Percentiles rank a stretch among this genome's conserved stretches.
Conservation (phyloP, 2,329 filamentous ascomycete genomes). For the Alternaria brassicicola region DNA sequence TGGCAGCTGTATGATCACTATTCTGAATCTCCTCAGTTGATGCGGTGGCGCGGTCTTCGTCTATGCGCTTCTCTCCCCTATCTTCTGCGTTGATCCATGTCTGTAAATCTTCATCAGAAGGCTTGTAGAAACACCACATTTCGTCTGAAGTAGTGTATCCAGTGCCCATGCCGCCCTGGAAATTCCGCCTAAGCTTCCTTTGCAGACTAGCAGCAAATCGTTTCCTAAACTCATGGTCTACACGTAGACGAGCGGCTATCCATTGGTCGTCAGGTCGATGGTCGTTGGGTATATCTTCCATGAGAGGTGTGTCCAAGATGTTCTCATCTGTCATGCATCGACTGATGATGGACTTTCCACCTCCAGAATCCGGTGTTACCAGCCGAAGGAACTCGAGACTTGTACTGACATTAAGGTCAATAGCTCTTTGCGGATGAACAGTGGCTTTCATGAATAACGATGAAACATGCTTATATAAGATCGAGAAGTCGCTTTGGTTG, state of each 20-base stretch:
- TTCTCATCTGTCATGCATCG: constrained; percentile 61
- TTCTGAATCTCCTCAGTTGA: not conserved
- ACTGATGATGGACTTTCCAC: constrained; percentile 54
- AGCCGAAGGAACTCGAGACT: constrained; percentile 66
- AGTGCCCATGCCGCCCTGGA: constrained; percentile 44
- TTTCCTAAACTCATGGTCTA: constrained; percentile 63
- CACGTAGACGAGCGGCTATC: constrained; percentile 63
- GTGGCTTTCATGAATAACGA: constrained; percentile 66
- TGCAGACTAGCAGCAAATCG: constrained; percentile 56
- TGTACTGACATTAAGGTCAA: constrained; percentile 67
- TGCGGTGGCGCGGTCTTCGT: constrained; percentile 19
- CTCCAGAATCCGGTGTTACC: constrained; percentile 50
- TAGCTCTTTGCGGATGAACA: constrained; percentile 66
- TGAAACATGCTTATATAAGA: constrained; percentile 66
- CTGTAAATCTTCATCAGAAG: constrained; percentile 33
- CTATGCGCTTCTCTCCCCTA: constrained; percentile 27
- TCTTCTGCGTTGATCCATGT: constrained; percentile 32
- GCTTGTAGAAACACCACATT: constrained; percentile 60
- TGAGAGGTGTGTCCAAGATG: constrained; percentile 54
- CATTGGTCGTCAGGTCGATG: constrained; percentile 64
- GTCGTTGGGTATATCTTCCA: constrained; percentile 58
- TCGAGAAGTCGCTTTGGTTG: constrained; percentile 69
- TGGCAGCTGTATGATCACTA: not conserved
- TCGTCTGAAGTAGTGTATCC: constrained; percentile 53
- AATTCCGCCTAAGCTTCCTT: constrained; percentile 42